Base-by-base conservation (phyloP, 1,284 basidiomycete genomes). In the Puccinia sorghi region DNA sequence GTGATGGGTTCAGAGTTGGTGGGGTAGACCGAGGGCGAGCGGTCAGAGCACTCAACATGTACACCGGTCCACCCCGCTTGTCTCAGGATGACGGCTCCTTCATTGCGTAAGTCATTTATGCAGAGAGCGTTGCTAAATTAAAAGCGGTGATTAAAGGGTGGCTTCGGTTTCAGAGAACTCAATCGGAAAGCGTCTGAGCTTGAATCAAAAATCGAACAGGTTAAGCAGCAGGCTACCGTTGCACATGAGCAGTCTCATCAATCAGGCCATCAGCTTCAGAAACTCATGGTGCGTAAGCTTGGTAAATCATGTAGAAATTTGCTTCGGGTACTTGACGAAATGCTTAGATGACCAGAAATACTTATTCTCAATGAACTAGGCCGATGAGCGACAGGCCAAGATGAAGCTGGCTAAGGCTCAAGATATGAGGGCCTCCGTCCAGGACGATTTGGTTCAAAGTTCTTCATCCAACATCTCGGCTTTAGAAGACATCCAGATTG, bases 381-480 rank as follows among this genome's bases (percentile, higher is more conserved):
- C n/a, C n/a, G n/a, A n/a, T n/a, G n/a, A 72, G 52, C 17, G 25
- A 54, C 27, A 57, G 22, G n/a, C 57, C 12, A 72, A 54, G 52
- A 20, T 27, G 4, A 84, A 25, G 50, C 39, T 59, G 6, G 77
- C 59, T 13, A 27, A 74, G 37, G 59, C 81, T 50, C 87, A 85
- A 82, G 72, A 66, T 9, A 50, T 82, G 8, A 85, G 87, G 43
- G 82, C 83, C n/a, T 82, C 84, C 7, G 82, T 90, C 12, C 86
- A 88, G 80, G 86, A 89, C 32, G 90, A 91, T 81, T 87, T 89
- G 25, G 90, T 90, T 78, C 90, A 92, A 66, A 90, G 91, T 43
- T 86, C 91, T 82, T 92, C 93, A 1, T 89, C 88, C 17, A 90
- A 89, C 82, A 87, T 94, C 20, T 87, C 89, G 27, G 89, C 88